phyloP scores from a whole-genome alignment of 306 rosid genomes.

The Ochetophila trinervis region DNA sequence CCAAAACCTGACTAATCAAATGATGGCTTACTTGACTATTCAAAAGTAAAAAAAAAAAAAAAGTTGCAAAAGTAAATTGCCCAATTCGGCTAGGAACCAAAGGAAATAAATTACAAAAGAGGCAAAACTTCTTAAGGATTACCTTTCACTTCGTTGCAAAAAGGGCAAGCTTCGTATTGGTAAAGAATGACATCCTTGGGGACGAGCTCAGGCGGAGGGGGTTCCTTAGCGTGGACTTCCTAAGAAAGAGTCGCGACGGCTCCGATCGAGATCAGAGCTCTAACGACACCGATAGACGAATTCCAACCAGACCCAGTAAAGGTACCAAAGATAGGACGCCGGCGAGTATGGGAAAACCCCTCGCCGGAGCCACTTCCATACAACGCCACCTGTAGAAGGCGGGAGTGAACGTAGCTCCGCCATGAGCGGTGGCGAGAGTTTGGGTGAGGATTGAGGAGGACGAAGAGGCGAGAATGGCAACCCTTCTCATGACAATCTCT shows the following conservation, averaged over 20 bases:
- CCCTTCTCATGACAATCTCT: constrained; percentile 54
- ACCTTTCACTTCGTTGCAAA: constrained; percentile 95
- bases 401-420: constrained; percentile 26
- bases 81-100: no score
- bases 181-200: constrained; percentile 81
- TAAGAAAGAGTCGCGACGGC: constrained; percentile 34
- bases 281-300: constrained; percentile 47
- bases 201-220: constrained; percentile 48
- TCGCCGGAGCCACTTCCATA: constrained; percentile 29
- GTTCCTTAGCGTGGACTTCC: constrained; percentile 80
- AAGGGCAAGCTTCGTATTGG: constrained; percentile 94
- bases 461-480: constrained; percentile 39
- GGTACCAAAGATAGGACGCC: constrained; percentile 35
- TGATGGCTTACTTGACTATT: neutral
- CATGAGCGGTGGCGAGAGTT: constrained; percentile 48
- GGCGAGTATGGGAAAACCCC: constrained; percentile 18
- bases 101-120: no score
- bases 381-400: constrained; percentile 52
- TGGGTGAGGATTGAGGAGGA: constrained; percentile 40
- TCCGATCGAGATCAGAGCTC: constrained; percentile 41
- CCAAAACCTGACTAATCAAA: constrained; percentile 54
- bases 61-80: no score
- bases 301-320: constrained; percentile 18
- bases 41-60: no score
- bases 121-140: neutral